Base-by-base conservation (phyloP, 331 rosid genomes). In the Erythrophleum ivorense region DNA sequence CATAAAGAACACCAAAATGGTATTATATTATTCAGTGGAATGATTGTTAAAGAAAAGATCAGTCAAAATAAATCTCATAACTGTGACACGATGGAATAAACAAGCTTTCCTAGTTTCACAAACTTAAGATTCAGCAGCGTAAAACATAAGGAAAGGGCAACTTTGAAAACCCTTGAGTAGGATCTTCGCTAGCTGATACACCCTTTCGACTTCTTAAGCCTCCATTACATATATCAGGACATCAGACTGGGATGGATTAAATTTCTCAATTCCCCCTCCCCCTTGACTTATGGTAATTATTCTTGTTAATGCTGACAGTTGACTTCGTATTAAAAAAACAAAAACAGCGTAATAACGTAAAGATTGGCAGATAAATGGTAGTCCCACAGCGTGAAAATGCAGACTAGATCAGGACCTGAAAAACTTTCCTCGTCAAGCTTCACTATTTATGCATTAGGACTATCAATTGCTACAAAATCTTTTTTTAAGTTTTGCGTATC, bases 61-160 rank as follows among this genome's bases (percentile, higher is more conserved):
- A 53, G 54, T 58, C 82, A 82, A 59, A 50, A 69, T 60, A 60
- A 40, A 76, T 57, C 55, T 62, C 59, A 52, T 45, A 63, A 10
- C 40, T 3, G 34, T 24, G 64, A 24, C 29, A 24, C 29, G 29
- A 24, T 24, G 29, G 29, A 24, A 24, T 24, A 24, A 24, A 24
- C 29, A 76, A 31, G 29, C 36, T 59, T 71, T 59, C 31, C 18
- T 9, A 31, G 53, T 24, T 58, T 18, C 48, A 71, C 69, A 60
- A 33, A 77, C 58, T 40, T 63, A 50, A 69, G 68, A 33, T 70
- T 62, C 38, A 40, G 64, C 33, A 59, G 10, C 62, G 59, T 34
- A 31, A 41, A 60, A 21, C 14, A 77, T 24, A 24, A 24, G 29
- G 29, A 24, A 24, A 1, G 29, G 29, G 29, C 29, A 24, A 24